Base-by-base conservation (phyloP, 1,284 basidiomycete genomes). In the Bondarzewia mesenterica region DNA sequence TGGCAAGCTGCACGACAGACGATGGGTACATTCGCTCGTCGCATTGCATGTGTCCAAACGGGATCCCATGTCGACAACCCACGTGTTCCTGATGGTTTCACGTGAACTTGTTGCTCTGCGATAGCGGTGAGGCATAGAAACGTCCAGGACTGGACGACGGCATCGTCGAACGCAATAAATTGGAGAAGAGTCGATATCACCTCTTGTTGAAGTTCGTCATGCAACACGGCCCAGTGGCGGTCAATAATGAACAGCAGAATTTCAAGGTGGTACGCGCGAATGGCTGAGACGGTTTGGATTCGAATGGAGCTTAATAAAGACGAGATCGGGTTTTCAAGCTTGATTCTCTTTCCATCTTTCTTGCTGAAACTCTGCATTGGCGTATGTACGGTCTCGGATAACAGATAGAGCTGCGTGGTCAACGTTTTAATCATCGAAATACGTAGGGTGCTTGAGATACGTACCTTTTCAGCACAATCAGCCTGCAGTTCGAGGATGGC, bases 1-100 rank as follows among this genome's bases (percentile, higher is more conserved):
- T 94, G 89, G 49, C 85, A 88, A 3, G 93, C 93, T 1, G 85
- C 76, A 44, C 93, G 82, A 57, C 80, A 90, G 1, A 87, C 74
- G 5, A 71, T 61, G 12, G 84, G 75, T 2, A 80, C 72, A 26
- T 79, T 79, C 16, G 80, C 71, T 39, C 88, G 83, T 25, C 91
- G 82, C 52, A 89, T 77, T 5, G 88, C 82, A 60, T 89, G 81
- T 2, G 80, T 77, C 93, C 91, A 97, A 20, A 92, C 70, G 6
- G 77, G 68, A 53, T 85, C 80, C 89, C 91, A 94, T 52, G 25
- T 57, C 55, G 47, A 58, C 52, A 38, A 48, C 43, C 43, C 46
- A 47, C 12, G 48, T 54, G 35, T 50, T 52, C 51, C 74, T 12
- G 75, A 68, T 54, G 72, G 64, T 20, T 15, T n/a, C 10, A 38